A percentile compares a stretch with the other conserved stretches of the same genome.
Evolutionary conservation across 2,329 filamentous ascomycete species (phyloP).

Genomic region (Pseudogymnoascus sp.): DNA sequence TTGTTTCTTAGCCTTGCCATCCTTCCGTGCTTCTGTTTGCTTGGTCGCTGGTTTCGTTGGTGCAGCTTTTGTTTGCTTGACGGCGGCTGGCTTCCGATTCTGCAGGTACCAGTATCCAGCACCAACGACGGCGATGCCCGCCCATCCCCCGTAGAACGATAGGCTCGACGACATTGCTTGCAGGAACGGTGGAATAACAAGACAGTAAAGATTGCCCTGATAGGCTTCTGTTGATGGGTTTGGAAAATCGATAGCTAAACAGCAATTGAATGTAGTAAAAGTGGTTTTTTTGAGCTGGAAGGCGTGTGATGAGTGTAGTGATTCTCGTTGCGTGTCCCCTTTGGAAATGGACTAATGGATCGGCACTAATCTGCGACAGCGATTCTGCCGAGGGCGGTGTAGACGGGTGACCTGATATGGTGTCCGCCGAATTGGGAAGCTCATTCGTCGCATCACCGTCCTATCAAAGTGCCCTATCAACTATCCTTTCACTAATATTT

Average conservation of each 20-base stretch:
- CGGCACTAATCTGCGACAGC: constrained; percentile 1
- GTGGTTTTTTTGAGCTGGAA: background rate
- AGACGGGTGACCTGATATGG: constrained; percentile 2
- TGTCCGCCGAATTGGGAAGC: background rate
- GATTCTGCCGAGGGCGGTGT: constrained; percentile 7
- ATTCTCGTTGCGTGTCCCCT: constrained; percentile 9
- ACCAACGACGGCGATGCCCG: constrained; percentile 28
- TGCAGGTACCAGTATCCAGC: constrained; percentile 27
- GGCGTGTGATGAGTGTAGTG: background rate
- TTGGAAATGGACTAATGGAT: constrained; percentile 3
- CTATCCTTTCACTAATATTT: background rate
- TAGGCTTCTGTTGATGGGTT: constrained; percentile 2
- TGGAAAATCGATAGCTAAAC: background rate
- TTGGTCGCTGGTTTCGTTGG: constrained; percentile 20
- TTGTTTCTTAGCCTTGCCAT: constrained; percentile 25
- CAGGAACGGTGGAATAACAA: background rate
- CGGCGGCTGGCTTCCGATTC: constrained; percentile 13
- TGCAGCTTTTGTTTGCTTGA: constrained; percentile 14
- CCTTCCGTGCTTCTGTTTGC: constrained; percentile 23
- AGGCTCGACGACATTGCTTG: constrained; percentile 8
- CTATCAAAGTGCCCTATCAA: background rate
- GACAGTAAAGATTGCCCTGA: background rate
- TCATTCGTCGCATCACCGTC: background rate
- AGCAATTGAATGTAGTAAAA: background rate
- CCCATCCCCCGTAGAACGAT: constrained; percentile 34